phyloP scores from a whole-genome alignment of 2,329 filamentous ascomycete species.

The Colletotrichum gigasporum region DNA sequence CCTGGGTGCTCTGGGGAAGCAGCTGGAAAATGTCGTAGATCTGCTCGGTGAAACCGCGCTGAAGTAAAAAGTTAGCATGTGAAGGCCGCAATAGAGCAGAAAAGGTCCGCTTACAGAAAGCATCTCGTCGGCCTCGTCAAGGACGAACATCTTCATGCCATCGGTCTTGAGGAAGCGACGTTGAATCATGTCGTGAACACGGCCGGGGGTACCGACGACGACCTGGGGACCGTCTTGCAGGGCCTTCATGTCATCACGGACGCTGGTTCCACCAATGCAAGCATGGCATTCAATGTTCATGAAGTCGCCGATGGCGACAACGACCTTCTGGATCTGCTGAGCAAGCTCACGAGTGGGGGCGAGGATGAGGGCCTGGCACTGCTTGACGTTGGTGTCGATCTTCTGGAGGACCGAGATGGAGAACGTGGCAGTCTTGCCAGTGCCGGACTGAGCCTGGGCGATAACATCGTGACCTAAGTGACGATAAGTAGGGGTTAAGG shows the following conservation, averaged over 20 bases:
- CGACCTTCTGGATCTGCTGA: slow-evolving; percentile 99
- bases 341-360: slow-evolving; percentile 98
- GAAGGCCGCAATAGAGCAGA: slow-evolving; percentile 34
- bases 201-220: slow-evolving; percentile 96
- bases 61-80: slow-evolving; percentile 39
- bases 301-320: slow-evolving; percentile 98
- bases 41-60: slow-evolving; percentile 99
- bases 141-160: slow-evolving; percentile 99
- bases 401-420: slow-evolving; percentile 99
- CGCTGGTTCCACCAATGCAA: slow-evolving; percentile 98
- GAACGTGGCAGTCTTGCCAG: slow-evolving; percentile 99
- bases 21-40: slow-evolving; percentile 99
- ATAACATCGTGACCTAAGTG: slow-evolving; percentile 92
- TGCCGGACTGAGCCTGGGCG: slow-evolving; percentile 99
- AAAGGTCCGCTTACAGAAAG: slow-evolving; percentile 80
- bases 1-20: slow-evolving; percentile 96
- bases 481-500: slow-evolving; percentile 25
- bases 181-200: slow-evolving; percentile 99
- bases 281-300: slow-evolving; percentile 99
- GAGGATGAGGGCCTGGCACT: slow-evolving; percentile 97
- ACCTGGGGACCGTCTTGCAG: slow-evolving; percentile 96
- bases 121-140: slow-evolving; percentile 99
- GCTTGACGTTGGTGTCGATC: slow-evolving; percentile 94
- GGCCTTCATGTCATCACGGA: slow-evolving; percentile 98
- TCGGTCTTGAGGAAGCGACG: slow-evolving; percentile 97